Evolutionary conservation across 495 filamentous ascomycete genomes (phyloP), one percentile per base, ranked within the genome.

Genomic region (Penicillium alfredii): DNA sequence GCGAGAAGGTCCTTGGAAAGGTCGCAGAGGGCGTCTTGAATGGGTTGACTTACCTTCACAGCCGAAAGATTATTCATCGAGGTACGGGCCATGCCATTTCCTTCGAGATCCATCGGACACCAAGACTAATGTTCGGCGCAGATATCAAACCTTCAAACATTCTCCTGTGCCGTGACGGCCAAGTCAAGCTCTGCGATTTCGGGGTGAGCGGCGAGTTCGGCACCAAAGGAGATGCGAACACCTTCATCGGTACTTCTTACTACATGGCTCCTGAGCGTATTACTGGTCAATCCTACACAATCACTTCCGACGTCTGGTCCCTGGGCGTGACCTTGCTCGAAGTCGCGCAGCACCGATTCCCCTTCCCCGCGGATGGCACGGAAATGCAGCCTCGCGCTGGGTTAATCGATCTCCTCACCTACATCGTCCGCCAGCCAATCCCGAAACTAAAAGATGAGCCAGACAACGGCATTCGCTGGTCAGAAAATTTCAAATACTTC

Each of bases 201-300:
- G 92, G 92, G 48, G 92, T 98, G 38, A 89, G 83, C 35, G 92
- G 92, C 41, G 93, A 97, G 65, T 95, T 95, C 59, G 92, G 92
- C 44, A 97, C 92, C 35, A 96, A 96, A 58, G 92, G 92, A 19
- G 93, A 96, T 55, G 92, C 92, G 42, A 96, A 96, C 63, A 98
- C 92, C 4, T 98, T 97, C 55, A 98, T 98, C 56, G 92, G 92
- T 15, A 98, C 92, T 21, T 93, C 86, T 12, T 97, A 97, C 61
- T 98, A 98, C 68, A 98, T 98, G 92, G 93, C 92, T 4, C 92
- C 92, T 0, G 92, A 98, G 60, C 82, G 92, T 29, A 98, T 98
- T 61, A 95, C 89, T 2, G 92, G 92, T 32, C 86, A 96, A 66
- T 86, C 81, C 10, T 98, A 98, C 61, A 98, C 93, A 35, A 98